Evolutionary conservation across 2,329 filamentous ascomycete species (phyloP), one percentile per base, ranked within the genome.

Genomic region (Diaporthe sp.): DNA sequence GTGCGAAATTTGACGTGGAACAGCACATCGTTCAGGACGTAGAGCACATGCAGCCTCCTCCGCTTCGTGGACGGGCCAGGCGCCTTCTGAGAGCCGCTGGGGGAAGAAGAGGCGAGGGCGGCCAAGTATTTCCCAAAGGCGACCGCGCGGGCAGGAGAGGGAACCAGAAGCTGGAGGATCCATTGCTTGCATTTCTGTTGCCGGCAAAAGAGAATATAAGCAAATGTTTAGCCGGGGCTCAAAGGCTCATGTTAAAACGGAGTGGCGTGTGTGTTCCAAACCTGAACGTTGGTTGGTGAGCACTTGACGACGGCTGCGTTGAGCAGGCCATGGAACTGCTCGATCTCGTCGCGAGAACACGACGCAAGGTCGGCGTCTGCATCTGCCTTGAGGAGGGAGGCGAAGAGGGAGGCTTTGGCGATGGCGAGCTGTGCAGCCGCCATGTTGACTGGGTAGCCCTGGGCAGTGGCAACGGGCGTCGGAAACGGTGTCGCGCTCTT

Each of bases 181-280:
- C 94, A 97, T 84, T 90, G 88, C 89, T 96, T 97, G 89, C 94
- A 96, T 88, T 91, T 94, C 95, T 97, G 90, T 85, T 74, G 78
- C 78, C 82, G 74, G 77, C 75, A 75, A 78, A 69, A 76, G 75
- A 75, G 75, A 78, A 74, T 79, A 79, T 78, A 78, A 80, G 77
- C 80, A 80, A 81, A 78, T 81, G 76, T 82, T 83, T 85, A 84
- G 84, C 81, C 76, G 78, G 78, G 76, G 78, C 68, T 56, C 75
- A 51, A 71, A 53, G 72, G 58, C 73, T 72, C 55, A 73, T 71
- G 77, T 77, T 71, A 78, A 78, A 79, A 78, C 76, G 75, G 74
- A 77, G 77, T 63, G 73, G 75, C 74, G 73, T 71, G 71, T 72
- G 74, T 84, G 83, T 83, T 81, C 88, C 93, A 95, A 94, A 97